Percentiles rank a stretch among this genome's conserved stretches.
Evolutionary conservation across 192 early-diverging fungal species (phyloP).

Genomic region (Umbelopsis sp.): DNA sequence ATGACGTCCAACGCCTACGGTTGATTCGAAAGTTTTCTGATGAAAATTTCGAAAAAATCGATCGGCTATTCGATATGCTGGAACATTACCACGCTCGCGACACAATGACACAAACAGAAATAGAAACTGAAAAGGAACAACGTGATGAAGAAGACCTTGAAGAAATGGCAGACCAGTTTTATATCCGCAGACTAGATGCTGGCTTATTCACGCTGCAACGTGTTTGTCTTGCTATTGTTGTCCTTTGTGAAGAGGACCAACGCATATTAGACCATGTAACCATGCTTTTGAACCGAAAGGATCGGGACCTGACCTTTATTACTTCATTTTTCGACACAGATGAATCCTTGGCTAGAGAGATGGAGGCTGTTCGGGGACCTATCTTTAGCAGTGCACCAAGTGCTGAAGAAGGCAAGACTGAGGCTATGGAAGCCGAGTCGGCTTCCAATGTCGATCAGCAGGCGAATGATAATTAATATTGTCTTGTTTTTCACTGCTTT

Average conservation of each 20-base stretch:
- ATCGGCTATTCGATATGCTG: slow-evolving; percentile 78
- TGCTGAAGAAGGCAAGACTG: not conserved
- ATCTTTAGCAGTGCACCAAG: not conserved
- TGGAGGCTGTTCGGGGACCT: not conserved
- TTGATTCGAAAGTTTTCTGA: slow-evolving; percentile 85
- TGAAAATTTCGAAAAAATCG: slow-evolving; percentile 79
- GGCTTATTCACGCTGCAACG: slow-evolving; percentile 84
- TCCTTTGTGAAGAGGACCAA: slow-evolving; percentile 58
- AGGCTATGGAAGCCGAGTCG: not conserved
- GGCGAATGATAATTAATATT: not conserved
- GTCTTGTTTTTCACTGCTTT: no score
- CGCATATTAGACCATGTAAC: not conserved
- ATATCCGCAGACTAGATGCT: slow-evolving; percentile 68
- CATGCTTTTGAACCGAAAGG: slow-evolving; percentile 27
- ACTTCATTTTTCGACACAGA: not conserved
- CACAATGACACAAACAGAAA: slow-evolving; percentile 50
- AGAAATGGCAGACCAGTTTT: slow-evolving; percentile 64
- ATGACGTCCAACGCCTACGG: slow-evolving; percentile 64
- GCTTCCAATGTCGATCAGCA: not conserved
- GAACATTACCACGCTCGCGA: slow-evolving; percentile 69
- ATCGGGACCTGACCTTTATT: slow-evolving; percentile 6
- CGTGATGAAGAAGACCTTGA: slow-evolving; percentile 59
- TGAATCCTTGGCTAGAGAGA: not conserved
- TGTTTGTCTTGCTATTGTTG: slow-evolving; percentile 68
- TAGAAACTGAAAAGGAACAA: slow-evolving; percentile 53